Conservation (phyloP, 495 filamentous ascomycete genomes). For the Penicillium soppii region DNA sequence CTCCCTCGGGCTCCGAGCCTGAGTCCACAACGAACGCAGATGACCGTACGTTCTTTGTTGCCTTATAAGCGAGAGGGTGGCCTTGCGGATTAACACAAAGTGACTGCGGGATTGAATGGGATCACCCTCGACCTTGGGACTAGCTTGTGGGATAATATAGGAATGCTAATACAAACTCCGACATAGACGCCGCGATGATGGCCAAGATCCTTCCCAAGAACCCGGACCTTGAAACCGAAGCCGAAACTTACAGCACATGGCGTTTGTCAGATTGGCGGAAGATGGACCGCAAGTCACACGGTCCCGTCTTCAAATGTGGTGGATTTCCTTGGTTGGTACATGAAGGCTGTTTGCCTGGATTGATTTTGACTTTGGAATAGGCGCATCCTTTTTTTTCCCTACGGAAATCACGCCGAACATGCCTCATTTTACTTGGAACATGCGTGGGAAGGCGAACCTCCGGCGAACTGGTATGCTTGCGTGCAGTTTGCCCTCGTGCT, state of each 20-base stretch:
- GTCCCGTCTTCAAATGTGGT: constrained; percentile 82
- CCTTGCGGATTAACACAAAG: neutral
- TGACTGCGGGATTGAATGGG: neutral
- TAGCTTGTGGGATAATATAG: no score
- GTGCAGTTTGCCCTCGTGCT: constrained; percentile 93
- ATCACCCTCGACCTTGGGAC: neutral
- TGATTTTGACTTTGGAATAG: constrained; percentile 39
- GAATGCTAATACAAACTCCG: no score
- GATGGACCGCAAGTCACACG: constrained; percentile 74
- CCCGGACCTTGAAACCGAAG: constrained; percentile 68
- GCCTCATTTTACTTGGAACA: constrained; percentile 97
- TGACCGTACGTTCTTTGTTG: constrained; percentile 60
- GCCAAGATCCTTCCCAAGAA: constrained; percentile 70
- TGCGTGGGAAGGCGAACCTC: constrained; percentile 68
- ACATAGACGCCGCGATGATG: constrained; percentile 79
- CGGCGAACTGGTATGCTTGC: constrained; percentile 93
- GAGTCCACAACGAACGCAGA: constrained; percentile 59
- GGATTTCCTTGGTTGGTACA: constrained; percentile 78
- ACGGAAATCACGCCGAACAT: constrained; percentile 87
- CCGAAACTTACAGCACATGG: constrained; percentile 77
- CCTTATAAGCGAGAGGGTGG: neutral
- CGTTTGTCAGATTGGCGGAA: constrained; percentile 77
- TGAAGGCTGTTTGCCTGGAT: constrained; percentile 1
- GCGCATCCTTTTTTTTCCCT: constrained; percentile 94
- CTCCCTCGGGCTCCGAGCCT: constrained; percentile 59